Base-by-base conservation (phyloP, 129 eudicot genomes). In the Tanacetum coccineum region DNA sequence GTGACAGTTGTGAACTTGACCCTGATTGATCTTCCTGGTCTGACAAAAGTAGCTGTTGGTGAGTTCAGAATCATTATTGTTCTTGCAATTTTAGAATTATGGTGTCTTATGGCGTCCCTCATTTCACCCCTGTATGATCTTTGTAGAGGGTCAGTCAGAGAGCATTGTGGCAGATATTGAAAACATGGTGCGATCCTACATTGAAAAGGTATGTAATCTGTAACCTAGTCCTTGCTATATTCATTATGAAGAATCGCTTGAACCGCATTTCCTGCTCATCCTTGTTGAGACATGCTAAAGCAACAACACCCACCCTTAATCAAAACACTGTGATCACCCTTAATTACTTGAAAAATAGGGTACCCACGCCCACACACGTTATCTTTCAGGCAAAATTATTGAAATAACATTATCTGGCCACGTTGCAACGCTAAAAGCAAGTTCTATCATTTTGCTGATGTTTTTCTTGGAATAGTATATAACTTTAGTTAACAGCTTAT, bases 1-100 rank as follows among this genome's bases (percentile, higher is more conserved):
- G 66, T 81, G 76, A 75, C 96, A 93, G 98, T 88, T 79, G 98
- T 93, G 76, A 93, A 93, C 76, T 76, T 93, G 89, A 88, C 98
- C 48, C 70, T 93, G 73, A 62, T 88, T n/a, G 98, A 93, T 86
- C 98, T 93, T 82, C 96, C 98, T 52, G 98, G 98, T 12, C 89
- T 93, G 52, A 93, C 98, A 64, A 93, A 88, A 77, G 98, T 93
- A 32, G 98, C 96, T 72, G 90, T 93, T 67, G 98, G 98, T 93
- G 70, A 88, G 98, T 75, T 65, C 26, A 36, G 50, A 36, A 62
- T 60, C 61, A 39, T 22, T 10, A 63, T 19, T 36, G 42, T 40
- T 62, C 45, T 15, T 21, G 49, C 57, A 76, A 14, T 18, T 40
- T 76, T 67, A 59, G 62, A 32, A 49, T 67, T 39, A 1, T 59